A percentile compares a stretch with the other conserved stretches of the same genome.
phyloP scores from a whole-genome alignment of 2,329 filamentous ascomycete genomes.

The Cladosporium velox region DNA sequence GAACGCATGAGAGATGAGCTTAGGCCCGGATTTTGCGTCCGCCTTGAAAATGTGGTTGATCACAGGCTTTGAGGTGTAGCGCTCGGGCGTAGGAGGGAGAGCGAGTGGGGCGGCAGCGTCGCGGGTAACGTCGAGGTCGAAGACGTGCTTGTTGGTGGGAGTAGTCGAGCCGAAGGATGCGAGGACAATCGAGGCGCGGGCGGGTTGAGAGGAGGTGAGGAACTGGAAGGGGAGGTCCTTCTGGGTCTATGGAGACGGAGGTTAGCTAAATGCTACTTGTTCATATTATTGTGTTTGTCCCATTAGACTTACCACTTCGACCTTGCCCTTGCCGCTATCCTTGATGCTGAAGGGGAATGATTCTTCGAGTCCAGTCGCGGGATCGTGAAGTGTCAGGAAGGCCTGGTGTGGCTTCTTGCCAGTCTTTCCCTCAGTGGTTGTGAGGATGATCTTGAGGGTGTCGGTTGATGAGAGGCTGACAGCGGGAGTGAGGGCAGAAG shows the following conservation, averaged over 20 bases:
- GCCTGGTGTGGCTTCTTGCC: conserved; percentile 89
- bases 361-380: conserved; percentile 74
- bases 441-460: conserved; percentile 78
- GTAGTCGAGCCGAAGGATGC: conserved; percentile 79
- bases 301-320: conserved; percentile 70
- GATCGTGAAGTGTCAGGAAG: conserved; percentile 80
- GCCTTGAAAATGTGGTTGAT: conserved; percentile 89
- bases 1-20: conserved; percentile 77
- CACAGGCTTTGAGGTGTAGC: conserved; percentile 80
- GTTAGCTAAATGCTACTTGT: conserved; percentile 19
- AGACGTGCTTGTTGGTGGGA: conserved; percentile 68
- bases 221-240: conserved; percentile 88
- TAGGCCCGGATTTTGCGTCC: conserved; percentile 78
- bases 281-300: neutral
- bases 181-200: conserved; percentile 80
- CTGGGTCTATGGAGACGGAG: conserved; percentile 63
- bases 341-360: conserved; percentile 84
- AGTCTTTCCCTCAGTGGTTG: conserved; percentile 74
- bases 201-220: conserved; percentile 64
- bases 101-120: conserved; percentile 64
- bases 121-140: conserved; percentile 68
- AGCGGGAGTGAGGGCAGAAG: conserved; percentile 57
- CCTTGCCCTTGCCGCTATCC: conserved; percentile 80
- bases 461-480: conserved; percentile 68
- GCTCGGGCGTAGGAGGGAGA: conserved; percentile 66